Conservation (phyloP, 2,329 filamentous ascomycete genomes). For the Penicillium janthinellum region DNA sequence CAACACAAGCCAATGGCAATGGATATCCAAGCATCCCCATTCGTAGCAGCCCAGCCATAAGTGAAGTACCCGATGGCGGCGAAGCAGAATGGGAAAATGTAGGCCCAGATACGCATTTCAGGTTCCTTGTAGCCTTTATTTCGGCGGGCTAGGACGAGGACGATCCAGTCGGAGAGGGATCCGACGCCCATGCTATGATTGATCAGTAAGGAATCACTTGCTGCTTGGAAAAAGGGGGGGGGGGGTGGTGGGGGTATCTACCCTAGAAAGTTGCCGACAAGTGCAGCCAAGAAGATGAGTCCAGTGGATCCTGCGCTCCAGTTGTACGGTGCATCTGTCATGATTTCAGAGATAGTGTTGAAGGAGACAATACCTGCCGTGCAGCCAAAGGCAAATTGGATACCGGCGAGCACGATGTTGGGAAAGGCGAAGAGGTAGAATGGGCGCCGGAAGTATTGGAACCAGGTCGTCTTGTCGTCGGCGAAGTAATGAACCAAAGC, state of each 20-base stretch:
- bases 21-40: constrained; percentile 38
- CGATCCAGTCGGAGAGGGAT: constrained; percentile 34
- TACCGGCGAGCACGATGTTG: constrained; percentile 42
- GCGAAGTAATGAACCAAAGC: constrained; percentile 29
- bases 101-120: constrained; percentile 44
- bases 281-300: constrained; percentile 36
- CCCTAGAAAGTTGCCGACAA: constrained; percentile 38
- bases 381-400: constrained; percentile 46
- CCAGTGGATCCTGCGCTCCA: constrained; percentile 39
- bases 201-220: neutral
- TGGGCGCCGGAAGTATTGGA: constrained; percentile 45
- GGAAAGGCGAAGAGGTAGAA: constrained; percentile 45
- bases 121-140: constrained; percentile 42
- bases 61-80: constrained; percentile 40
- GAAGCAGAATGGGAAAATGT: constrained; percentile 36
- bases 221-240: too few relatives aligned
- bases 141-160: constrained; percentile 36
- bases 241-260: constrained; percentile 12
- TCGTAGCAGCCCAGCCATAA: constrained; percentile 44
- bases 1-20: constrained; percentile 41
- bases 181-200: constrained; percentile 46
- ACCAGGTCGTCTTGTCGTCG: constrained; percentile 42
- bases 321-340: constrained; percentile 41
- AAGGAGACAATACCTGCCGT: constrained; percentile 46
- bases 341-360: constrained; percentile 41